Base-by-base conservation (phyloP, 495 filamentous ascomycete species). In the Xylaria bambusicola region DNA sequence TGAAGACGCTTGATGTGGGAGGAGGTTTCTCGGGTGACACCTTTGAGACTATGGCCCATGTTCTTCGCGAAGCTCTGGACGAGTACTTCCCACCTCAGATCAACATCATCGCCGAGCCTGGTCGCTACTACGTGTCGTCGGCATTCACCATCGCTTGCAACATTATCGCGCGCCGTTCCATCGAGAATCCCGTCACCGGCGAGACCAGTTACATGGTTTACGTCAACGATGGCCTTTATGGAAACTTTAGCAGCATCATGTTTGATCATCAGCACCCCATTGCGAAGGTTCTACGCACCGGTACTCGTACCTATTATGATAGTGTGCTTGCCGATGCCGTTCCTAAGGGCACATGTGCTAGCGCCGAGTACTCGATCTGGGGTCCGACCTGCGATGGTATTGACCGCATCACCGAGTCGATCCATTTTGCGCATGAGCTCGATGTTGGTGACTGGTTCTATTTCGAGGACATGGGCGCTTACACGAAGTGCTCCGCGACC, bases 381-480 rank as follows among this genome's bases (percentile, higher is more conserved):
- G 94, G 94, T 12, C 94, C 94, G 13, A 97, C 95, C 21, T 99
- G 94, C 69, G 94, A 99, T 71, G 92, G 93, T 57, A 97, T 97
- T 67, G 94, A 99, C 77, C 89, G 90, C 63, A 93, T 98, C 73
- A 82, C 86, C 20, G 81, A 88, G 67, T 88, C 85, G 61, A 91
- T 88, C 73, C 80, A 75, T 58, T 87, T 97, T 66, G 74, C 84
- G 17, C 84, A 86, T 18, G 80, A 86, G 42, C 70, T 99, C 26
- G 86, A 97, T 68, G 88, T 93, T 13, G 93, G 93, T 29, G 94
- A 99, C 72, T 99, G 94, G 94, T 80, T 99, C 17, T 98, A 94
- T 73, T 99, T 98, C 69, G 91, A 96, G 77, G 85, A 97, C 36
- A 99, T 99, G 94, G 94, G 94, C 51, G 94, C 94, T 52, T 99